Conservation (phyloP, 2,329 filamentous ascomycete species). For the Apiospora aurea region DNA sequence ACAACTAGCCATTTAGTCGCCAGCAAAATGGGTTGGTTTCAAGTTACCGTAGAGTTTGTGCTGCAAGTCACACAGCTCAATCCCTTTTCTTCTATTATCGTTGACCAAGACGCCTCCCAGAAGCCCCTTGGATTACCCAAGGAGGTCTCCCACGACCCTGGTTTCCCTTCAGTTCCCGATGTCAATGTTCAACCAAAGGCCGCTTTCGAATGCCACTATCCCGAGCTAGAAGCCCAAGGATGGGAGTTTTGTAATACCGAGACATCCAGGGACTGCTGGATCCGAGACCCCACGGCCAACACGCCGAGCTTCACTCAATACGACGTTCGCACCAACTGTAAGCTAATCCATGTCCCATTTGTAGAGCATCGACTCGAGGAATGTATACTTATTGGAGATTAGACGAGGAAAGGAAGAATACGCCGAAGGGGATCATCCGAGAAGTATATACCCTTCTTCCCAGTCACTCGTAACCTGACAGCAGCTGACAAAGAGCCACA, state of each 20-base stretch:
- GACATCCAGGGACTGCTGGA: constrained; percentile 32
- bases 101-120: constrained; percentile 26
- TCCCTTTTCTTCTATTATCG: constrained; percentile 24
- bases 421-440: not conserved
- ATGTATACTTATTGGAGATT: not conserved
- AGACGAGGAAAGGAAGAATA: constrained; percentile 32
- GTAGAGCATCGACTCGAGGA: not conserved
- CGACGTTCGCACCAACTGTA: constrained; percentile 32
- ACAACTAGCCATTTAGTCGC: not conserved
- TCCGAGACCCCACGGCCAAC: constrained; percentile 29
- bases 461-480: no score
- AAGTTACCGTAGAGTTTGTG: constrained; percentile 30
- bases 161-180: not conserved
- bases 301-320: constrained; percentile 30
- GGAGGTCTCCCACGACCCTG: constrained; percentile 4
- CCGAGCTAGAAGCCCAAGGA: constrained; percentile 30
- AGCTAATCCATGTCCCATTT: not conserved
- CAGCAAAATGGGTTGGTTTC: constrained; percentile 30
- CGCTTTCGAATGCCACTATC: constrained; percentile 29
- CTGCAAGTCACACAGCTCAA: constrained; percentile 30
- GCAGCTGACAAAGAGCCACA: not conserved
- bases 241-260: constrained; percentile 34
- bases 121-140: constrained; percentile 27
- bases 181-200: constrained; percentile 25
- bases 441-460: not conserved